Evolutionary conservation across 2,329 filamentous ascomycete genomes (phyloP).

Genomic region (Curvularia hawaiiensis): DNA sequence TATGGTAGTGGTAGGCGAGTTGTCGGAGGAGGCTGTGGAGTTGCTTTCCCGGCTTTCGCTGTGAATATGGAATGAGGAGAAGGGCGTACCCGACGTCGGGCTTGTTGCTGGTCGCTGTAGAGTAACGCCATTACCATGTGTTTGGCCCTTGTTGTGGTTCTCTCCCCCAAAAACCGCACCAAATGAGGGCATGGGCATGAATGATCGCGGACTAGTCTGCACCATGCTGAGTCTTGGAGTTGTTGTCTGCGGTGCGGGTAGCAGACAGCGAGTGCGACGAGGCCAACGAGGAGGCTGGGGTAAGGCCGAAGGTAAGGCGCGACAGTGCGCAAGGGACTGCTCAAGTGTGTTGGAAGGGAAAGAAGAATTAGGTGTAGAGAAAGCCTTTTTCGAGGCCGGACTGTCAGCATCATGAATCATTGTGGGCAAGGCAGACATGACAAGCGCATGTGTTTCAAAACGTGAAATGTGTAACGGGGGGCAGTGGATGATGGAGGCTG

Average conservation of each 20-base stretch:
- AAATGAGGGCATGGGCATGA: slow-evolving; percentile 68
- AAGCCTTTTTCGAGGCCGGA: slow-evolving; percentile 42
- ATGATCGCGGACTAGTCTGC: slow-evolving; percentile 42
- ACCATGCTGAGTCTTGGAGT: slow-evolving; percentile 44
- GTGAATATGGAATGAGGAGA: slow-evolving; percentile 57
- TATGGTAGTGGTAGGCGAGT: slow-evolving; percentile 91
- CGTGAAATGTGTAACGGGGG: slow-evolving; percentile 11
- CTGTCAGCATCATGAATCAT: slow-evolving; percentile 43
- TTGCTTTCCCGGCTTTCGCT: slow-evolving; percentile 78
- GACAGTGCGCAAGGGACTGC: slow-evolving; percentile 22
- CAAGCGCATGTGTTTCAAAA: slow-evolving; percentile 16
- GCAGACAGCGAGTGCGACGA: slow-evolving; percentile 26
- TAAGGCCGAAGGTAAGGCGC: slow-evolving; percentile 10
- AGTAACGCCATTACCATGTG: slow-evolving; percentile 34
- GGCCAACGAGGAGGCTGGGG: slow-evolving; percentile 21
- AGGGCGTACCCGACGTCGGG: slow-evolving; percentile 41
- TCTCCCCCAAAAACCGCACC: slow-evolving; percentile 77
- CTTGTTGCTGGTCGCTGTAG: slow-evolving; percentile 44
- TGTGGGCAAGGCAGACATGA: slow-evolving; percentile 35
- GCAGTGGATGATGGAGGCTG: slow-evolving; percentile 8
- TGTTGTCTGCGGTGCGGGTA: slow-evolving; percentile 22
- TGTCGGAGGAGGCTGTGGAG: slow-evolving; percentile 88
- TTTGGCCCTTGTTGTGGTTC: slow-evolving; percentile 55
- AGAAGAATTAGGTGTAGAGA: slow-evolving; percentile 42
- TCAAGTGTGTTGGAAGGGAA: slow-evolving; percentile 40